Evolutionary conservation across 352 stramenopile genomes (phyloP).

Genomic region (Globisporangium viniferum): DNA sequence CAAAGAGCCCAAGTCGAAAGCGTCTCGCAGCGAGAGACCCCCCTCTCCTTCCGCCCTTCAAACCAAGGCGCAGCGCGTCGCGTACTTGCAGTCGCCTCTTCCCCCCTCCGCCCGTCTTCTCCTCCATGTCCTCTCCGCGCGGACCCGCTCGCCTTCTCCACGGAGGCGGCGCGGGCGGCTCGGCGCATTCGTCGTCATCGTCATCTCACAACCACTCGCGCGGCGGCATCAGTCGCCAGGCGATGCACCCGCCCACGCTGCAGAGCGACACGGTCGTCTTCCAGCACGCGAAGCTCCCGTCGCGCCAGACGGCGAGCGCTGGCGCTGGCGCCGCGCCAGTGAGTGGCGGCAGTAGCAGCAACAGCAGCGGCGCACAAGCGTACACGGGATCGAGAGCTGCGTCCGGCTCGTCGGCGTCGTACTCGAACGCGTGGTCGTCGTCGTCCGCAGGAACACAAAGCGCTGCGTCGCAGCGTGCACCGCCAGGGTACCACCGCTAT

Average conservation of each 20-base stretch:
- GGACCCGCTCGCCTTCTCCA: background rate
- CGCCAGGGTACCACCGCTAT: conserved; percentile 1
- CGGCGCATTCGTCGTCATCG: background rate
- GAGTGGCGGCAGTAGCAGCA: too few relatives aligned
- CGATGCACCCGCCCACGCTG: conserved; percentile 24
- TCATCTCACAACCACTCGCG: background rate
- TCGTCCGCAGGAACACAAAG: background rate
- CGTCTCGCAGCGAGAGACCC: too few relatives aligned
- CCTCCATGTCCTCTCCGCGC: conserved; percentile 9
- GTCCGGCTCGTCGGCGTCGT: background rate
- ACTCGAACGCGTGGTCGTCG: conserved; percentile 8
- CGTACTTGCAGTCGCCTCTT: background rate
- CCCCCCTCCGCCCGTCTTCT: background rate
- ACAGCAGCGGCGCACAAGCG: background rate
- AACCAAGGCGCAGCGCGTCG: too few relatives aligned
- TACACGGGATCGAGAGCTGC: background rate
- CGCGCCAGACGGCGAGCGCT: conserved; percentile 26
- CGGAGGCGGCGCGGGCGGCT: background rate
- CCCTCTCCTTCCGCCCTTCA: too few relatives aligned
- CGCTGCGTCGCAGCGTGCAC: background rate
- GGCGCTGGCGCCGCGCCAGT: conserved; percentile 5
- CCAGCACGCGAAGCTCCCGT: conserved; percentile 47
- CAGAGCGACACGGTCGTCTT: conserved; percentile 65
- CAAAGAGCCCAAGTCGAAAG: too few relatives aligned
- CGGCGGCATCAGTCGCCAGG: conserved; percentile 8